phyloP scores from a whole-genome alignment of 495 filamentous ascomycete species.

The Aspergillus biplanus region DNA sequence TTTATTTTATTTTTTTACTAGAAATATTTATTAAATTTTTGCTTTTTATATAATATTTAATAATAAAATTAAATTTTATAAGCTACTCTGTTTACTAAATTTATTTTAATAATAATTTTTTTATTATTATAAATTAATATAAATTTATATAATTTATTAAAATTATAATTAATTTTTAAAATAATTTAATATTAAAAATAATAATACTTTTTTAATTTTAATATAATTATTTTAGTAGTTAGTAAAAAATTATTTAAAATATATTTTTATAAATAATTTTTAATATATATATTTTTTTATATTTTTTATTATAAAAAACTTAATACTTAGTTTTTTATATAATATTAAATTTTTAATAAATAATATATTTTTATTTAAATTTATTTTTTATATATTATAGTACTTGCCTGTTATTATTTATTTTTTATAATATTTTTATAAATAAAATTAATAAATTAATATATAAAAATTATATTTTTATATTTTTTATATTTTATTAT shows the following conservation, averaged over 20 bases:
- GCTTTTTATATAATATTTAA: background rate
- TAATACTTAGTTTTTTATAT: too few species aligned
- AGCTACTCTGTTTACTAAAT: background rate
- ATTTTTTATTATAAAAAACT: too few species aligned
- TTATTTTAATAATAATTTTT: background rate
- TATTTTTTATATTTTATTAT: background rate
- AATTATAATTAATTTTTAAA: background rate
- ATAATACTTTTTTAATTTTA: too few species aligned
- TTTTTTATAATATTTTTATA: background rate
- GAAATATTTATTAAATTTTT: background rate
- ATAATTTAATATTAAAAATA: too few species aligned
- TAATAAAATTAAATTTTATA: background rate
- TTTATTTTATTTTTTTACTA: background rate
- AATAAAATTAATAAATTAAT: constrained; percentile 4
- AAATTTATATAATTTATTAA: background rate
- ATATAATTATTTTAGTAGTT: too few species aligned
- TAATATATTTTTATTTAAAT: background rate
- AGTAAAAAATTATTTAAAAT: background rate
- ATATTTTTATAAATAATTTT: background rate
- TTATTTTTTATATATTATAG: background rate
- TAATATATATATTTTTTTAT: background rate
- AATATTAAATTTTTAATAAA: background rate
- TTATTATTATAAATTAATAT: background rate
- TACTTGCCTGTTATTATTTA: too few species aligned
- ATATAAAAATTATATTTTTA: constrained; percentile 1